Conservation (phyloP, 495 filamentous ascomycete species). For the Daldinia vernicosa region DNA sequence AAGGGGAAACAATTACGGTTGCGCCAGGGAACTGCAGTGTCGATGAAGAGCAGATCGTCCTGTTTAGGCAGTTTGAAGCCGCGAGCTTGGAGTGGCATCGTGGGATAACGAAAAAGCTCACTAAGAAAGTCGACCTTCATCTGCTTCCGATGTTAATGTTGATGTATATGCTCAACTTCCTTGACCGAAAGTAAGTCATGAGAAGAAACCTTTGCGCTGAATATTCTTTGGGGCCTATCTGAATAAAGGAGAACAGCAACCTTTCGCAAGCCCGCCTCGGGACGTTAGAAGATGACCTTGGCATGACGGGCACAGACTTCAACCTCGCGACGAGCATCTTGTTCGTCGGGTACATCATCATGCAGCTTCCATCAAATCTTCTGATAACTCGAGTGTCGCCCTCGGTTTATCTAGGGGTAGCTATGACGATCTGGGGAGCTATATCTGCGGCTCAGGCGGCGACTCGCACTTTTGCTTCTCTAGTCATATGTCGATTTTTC, state of each 20-base stretch:
- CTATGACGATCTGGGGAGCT: conserved; percentile 69
- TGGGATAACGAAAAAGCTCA: conserved; percentile 37
- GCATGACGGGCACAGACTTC: conserved; percentile 58
- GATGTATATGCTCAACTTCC: conserved; percentile 58
- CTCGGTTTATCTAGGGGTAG: conserved; percentile 55
- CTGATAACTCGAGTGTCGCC: conserved; percentile 56
- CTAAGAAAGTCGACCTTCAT: conserved; percentile 54
- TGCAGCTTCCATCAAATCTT: conserved; percentile 66
- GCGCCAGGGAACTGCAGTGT: conserved; percentile 15
- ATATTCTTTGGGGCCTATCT: conserved; percentile 3
- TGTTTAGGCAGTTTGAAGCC: conserved; percentile 41
- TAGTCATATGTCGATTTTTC: conserved; percentile 69
- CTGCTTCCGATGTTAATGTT: conserved; percentile 53
- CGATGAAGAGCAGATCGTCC: conserved; percentile 35
- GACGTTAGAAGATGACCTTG: conserved; percentile 56
- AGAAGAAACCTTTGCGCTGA: background rate
- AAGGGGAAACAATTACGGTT: conserved; percentile 16
- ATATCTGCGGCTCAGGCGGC: conserved; percentile 67
- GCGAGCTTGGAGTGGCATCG: conserved; percentile 43
- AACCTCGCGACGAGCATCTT: conserved; percentile 67
- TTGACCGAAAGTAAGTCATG: conserved; percentile 51
- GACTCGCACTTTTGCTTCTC: conserved; percentile 61
- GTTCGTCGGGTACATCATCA: conserved; percentile 65
- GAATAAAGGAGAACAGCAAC: conserved; percentile 40
- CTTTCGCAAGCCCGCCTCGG: conserved; percentile 55